phyloP scores from a whole-genome alignment of 345 rosid genomes.

The Salix caprea region DNA sequence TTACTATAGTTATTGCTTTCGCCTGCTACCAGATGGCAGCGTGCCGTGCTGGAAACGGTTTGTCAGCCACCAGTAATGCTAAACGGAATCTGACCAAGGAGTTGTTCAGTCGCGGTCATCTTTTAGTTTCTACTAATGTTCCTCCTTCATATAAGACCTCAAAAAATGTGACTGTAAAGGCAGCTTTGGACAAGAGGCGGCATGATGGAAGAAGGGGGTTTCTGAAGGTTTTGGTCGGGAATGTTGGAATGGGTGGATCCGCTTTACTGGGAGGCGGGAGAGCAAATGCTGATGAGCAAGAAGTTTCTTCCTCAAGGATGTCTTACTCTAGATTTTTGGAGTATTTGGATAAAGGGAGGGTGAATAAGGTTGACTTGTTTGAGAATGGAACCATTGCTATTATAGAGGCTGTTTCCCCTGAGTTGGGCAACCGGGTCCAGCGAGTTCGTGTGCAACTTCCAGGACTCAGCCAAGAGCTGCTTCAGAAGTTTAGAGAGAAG shows the following conservation, averaged over 20 bases:
- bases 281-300: constrained; percentile 91
- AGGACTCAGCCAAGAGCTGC: constrained; percentile 90
- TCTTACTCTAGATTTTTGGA: constrained; percentile 94
- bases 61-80: constrained; percentile 32
- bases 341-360: constrained; percentile 89
- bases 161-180: constrained; percentile 40
- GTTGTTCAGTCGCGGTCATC: constrained; percentile 34
- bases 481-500: constrained; percentile 91
- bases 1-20: neutral
- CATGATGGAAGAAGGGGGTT: constrained; percentile 68
- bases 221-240: constrained; percentile 66
- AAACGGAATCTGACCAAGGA: constrained; percentile 37
- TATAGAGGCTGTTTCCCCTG: constrained; percentile 95
- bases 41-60: constrained; percentile 64
- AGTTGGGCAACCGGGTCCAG: constrained; percentile 88
- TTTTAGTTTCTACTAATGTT: constrained; percentile 32
- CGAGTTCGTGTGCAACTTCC: constrained; percentile 97
- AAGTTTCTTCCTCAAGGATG: constrained; percentile 92
- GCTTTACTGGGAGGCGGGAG: constrained; percentile 58
- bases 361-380: constrained; percentile 79
- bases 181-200: constrained; percentile 45
- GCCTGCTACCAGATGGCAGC: constrained; percentile 55
- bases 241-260: constrained; percentile 50
- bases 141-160: constrained; percentile 31
- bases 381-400: constrained; percentile 98